These are phyloP conservation scores for Aspergillus costaricaensis DNA, from an alignment of 2,329 filamentous ascomycete genomes.

Conservation along the genomic window DNA sequence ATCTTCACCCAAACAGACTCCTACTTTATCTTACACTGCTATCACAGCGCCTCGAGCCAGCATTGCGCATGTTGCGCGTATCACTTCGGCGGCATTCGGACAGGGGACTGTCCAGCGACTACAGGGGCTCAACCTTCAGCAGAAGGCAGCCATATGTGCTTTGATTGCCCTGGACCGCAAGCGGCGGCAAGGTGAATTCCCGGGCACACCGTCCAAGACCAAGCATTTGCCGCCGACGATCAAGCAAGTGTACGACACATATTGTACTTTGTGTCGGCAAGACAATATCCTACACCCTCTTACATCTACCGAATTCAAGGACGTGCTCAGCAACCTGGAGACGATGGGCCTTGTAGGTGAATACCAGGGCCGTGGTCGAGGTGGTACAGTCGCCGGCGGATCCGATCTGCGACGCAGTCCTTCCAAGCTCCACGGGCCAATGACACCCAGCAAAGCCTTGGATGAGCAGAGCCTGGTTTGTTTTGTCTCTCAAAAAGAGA, in stretches of 20 bases:
- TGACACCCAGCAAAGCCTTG: conserved; percentile 53
- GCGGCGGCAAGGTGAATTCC: conserved; percentile 49
- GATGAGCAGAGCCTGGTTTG: conserved; percentile 81
- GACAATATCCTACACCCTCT: conserved; percentile 90
- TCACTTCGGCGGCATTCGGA: conserved; percentile 86
- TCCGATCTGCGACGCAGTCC: conserved; percentile 64
- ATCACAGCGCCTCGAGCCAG: conserved; percentile 84
- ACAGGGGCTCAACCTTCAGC: conserved; percentile 86
- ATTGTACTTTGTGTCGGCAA: conserved; percentile 76
- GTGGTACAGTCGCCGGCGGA: conserved; percentile 57
- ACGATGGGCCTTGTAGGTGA: conserved; percentile 77
- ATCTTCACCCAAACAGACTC: conserved; percentile 42
- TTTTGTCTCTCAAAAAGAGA: conserved; percentile 76
- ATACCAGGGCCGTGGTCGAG: conserved; percentile 68
- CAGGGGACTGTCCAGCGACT: conserved; percentile 85
- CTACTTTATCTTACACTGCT: conserved; percentile 60
- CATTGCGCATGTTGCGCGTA: conserved; percentile 87
- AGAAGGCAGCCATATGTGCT: conserved; percentile 91
- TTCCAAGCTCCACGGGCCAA: conserved; percentile 64
- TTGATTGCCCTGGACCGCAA: conserved; percentile 83
- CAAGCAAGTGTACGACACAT: conserved; percentile 81
- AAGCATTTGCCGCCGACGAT: conserved; percentile 69
- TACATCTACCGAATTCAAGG: conserved; percentile 88
- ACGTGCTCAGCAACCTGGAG: conserved; percentile 87
- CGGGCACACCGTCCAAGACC: conserved; percentile 62